Evolutionary conservation across 768 basidiomycete genomes (phyloP).

Genomic region (Leccinum longicurvipes): DNA sequence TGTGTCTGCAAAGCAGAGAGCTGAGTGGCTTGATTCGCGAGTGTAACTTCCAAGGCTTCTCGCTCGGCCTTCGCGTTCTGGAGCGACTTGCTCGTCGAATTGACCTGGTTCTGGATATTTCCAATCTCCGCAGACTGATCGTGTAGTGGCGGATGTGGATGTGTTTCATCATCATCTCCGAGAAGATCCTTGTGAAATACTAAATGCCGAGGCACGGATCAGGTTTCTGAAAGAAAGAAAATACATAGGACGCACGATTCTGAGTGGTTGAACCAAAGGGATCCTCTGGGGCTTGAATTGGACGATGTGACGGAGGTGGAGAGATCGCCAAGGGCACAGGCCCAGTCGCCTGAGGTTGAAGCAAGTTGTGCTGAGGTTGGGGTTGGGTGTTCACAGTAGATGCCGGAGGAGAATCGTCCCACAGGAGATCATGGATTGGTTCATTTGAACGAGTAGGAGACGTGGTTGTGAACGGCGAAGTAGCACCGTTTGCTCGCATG

Average conservation of each 20-base stretch:
- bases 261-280: constrained; percentile 44
- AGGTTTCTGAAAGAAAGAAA: neutral
- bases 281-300: constrained; percentile 35
- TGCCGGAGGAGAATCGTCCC: constrained; percentile 51
- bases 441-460: constrained; percentile 36
- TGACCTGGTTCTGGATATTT: constrained; percentile 80
- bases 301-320: constrained; percentile 26
- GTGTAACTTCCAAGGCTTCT: constrained; percentile 55
- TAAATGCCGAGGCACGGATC: constrained; percentile 8
- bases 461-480: constrained; percentile 38
- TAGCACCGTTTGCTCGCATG: constrained; percentile 46
- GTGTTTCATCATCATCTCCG: constrained; percentile 60
- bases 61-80: constrained; percentile 66
- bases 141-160: constrained; percentile 51
- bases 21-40: constrained; percentile 68
- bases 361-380: constrained; percentile 22
- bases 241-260: constrained; percentile 18
- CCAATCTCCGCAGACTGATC: constrained; percentile 85
- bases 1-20: constrained; percentile 80
- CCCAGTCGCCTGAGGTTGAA: constrained; percentile 40
- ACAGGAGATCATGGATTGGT: constrained; percentile 43
- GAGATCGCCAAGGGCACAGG: constrained; percentile 25
- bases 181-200: constrained; percentile 52
- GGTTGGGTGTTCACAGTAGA: constrained; percentile 39
- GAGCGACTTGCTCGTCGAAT: constrained; percentile 72